Evolutionary conservation across 345 rosid species (phyloP), one percentile per base, ranked within the genome.

Genomic region (Carallia brachiata): DNA sequence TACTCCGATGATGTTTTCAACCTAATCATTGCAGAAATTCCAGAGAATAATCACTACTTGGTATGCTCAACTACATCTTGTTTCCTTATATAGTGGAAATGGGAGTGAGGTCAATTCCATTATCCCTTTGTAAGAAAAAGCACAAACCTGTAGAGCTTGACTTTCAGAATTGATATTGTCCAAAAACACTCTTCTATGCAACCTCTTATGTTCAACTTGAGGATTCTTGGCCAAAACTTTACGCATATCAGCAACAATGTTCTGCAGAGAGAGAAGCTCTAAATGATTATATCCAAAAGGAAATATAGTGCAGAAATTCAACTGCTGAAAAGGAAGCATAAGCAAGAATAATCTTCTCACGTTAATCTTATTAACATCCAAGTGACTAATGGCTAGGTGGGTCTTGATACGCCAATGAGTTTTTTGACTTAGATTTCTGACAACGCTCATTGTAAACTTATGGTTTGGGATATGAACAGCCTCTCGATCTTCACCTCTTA

Each of bases 371-470:
- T 86, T 76, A 44, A 79, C 92, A 77, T 91, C 97, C 84, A 86
- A 78, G 81, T 91, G 97, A 80, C 95, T 86, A 74, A 91, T 84
- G 66, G 92, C 92, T 39, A 91, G 79, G 80, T 91, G 95, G 61
- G 95, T 91, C 84, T 91, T 91, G 63, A 91, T 86, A 74, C 93
- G 97, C 97, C 97, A 91, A 81, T 91, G 97, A 75, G 87, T 79
- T 79, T 89, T 89, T 73, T 91, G 95, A 65, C 74, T 89, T 57
- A 91, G 93, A 74, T 91, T 91, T 82, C 97, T 87, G 63, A 91
- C 92, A 63, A 89, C 90, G 67, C 80, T 89, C 69, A 86, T 81
- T 1, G 95, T 89, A 70, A 91, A 89, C 81, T 91, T 84, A 76
- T 91, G 95, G 76, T 91, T 91, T 39, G 97, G 97, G 77, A 91